These are phyloP conservation scores for Plasmodium knowlesi DNA, from an alignment of 169 alveolate species.

Conservation along the genomic window DNA sequence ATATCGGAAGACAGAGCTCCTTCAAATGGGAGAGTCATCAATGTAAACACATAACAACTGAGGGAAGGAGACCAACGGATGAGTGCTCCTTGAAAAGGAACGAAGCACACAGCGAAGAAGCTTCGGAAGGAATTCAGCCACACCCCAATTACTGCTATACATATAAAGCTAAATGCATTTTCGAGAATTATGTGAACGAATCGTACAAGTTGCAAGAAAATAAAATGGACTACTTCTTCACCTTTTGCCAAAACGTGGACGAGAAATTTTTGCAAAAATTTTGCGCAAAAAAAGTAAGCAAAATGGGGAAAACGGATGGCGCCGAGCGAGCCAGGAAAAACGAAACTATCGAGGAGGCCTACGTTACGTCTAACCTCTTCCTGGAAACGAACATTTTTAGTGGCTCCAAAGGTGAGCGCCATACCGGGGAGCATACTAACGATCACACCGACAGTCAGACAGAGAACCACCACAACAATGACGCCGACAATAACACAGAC, in stretches of 20 bases:
- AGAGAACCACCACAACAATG: no score
- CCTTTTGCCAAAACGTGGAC: slow-evolving; percentile 60
- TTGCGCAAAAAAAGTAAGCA: slow-evolving; percentile 9
- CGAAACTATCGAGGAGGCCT: slow-evolving; percentile 36
- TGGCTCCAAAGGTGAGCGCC: background rate
- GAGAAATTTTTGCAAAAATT: slow-evolving; percentile 44
- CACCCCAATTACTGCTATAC: background rate
- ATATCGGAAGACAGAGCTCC: background rate
- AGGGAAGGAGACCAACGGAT: background rate
- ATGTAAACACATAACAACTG: background rate
- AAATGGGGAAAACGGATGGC: background rate
- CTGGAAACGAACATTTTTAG: slow-evolving; percentile 54
- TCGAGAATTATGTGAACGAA: slow-evolving; percentile 13
- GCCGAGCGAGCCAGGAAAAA: background rate
- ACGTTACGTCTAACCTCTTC: slow-evolving; percentile 54
- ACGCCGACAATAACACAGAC: no score
- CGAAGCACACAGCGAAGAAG: background rate
- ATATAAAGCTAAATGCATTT: slow-evolving; percentile 5
- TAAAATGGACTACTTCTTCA: slow-evolving; percentile 63
- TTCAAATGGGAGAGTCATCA: background rate
- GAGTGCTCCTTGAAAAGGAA: background rate
- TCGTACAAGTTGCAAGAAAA: slow-evolving; percentile 45
- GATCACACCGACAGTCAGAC: background rate
- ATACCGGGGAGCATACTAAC: background rate
- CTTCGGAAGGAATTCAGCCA: background rate